Evolutionary conservation across 257 asterid species (phyloP), one percentile per base, ranked within the genome.

Genomic region (Fraxinus americana): DNA sequence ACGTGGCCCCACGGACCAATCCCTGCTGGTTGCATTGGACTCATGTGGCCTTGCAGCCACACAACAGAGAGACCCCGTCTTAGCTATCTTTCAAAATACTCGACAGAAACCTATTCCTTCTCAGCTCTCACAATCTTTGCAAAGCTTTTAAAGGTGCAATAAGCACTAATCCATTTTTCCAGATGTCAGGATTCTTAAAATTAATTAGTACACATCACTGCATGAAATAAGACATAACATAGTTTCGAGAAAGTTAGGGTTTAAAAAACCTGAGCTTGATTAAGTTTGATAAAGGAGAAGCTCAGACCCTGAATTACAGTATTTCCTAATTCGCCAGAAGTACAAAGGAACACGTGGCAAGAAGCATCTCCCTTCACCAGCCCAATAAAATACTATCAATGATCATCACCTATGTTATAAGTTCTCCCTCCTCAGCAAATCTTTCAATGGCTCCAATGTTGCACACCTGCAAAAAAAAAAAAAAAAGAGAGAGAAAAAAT

Each of bases 41-140:
- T 92, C 97, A 92, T 96, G 98, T 88, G 97, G 99, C 99, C 99
- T 90, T 70, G 98, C 96, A 82, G 99, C 99, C 98, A 96, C 99
- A 92, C 97, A 96, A 92, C 99, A 96, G 73, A 96, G 97, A 74
- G 99, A 93, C 96, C 99, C 99, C 99, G 96, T 96, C 84, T 89
- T 93, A 86, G 98, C 98, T 83, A 93, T 96, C 85, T 84, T 96
- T 89, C 81, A 82, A 73, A 71, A 67, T 77, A 87, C 87, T 79
- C 83, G 48, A 83, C 68, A 76, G 67, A 87, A 75, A 54, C 65
- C 25, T 76, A 73, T 67, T 77, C 83, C 16, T 70, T 1, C 63
- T 25, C 75, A 25, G 84, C 87, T 84, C 85, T 79, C 72, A 77
- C 34, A 75, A 83, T 30, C 54, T 82, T 78, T 25, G 29, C 80